A percentile compares a stretch with the other conserved stretches of the same genome.
These are phyloP conservation scores for carrot (Daucus carota) DNA, from an alignment of 129 eudicot species.

Conservation along the genomic window DNA sequence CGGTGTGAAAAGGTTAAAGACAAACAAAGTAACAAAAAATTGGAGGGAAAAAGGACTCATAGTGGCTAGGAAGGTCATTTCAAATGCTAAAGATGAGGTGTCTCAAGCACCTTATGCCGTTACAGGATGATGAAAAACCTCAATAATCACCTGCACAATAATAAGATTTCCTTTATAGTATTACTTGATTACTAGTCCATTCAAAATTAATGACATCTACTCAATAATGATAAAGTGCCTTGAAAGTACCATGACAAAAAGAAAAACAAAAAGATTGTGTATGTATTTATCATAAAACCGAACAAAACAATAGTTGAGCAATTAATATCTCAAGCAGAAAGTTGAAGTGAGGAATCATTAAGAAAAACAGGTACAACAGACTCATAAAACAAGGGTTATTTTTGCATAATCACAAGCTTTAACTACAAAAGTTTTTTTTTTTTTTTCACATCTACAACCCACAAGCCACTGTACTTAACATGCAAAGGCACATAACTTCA, in stretches of 20 bases:
- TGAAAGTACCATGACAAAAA: not conserved
- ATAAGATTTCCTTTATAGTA: slow-evolving; percentile 15
- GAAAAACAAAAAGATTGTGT: not conserved
- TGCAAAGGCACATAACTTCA: not conserved
- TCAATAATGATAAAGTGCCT: slow-evolving; percentile 11
- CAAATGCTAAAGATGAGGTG: slow-evolving; percentile 4
- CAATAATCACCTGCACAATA: slow-evolving; percentile 26
- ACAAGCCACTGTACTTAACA: not conserved
- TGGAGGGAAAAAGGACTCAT: slow-evolving; percentile 23
- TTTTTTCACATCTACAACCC: not conserved
- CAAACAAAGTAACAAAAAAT: slow-evolving; percentile 19
- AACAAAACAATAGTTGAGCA: not conserved
- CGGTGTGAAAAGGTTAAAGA: slow-evolving; percentile 21
- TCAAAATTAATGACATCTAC: no score
- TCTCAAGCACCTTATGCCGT: no score
- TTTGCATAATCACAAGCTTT: not conserved
- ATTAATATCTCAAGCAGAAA: not conserved
- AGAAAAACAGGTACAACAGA: not conserved
- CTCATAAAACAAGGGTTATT: not conserved
- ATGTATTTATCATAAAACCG: not conserved
- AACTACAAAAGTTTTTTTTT: not conserved
- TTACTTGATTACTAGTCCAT: no score
- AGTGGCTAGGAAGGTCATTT: slow-evolving; percentile 31
- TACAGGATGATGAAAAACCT: no score
- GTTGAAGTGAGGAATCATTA: not conserved